phyloP scores from a whole-genome alignment of 1,139 yeast species.

The Lizanozyma gosingica region DNA sequence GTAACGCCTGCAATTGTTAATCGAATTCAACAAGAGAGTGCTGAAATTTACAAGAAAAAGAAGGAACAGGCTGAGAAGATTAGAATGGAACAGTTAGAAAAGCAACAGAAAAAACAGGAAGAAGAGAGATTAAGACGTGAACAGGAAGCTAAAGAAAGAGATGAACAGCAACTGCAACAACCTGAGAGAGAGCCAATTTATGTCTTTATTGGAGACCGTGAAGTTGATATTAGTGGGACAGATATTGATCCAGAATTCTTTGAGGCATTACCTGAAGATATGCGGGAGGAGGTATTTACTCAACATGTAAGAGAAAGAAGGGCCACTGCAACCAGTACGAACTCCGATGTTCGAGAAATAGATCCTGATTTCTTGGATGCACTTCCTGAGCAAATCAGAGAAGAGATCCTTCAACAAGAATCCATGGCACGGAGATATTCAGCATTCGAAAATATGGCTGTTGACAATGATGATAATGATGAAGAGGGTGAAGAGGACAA shows the following conservation, averaged over 20 bases:
- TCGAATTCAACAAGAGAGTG: slow-evolving; percentile 42
- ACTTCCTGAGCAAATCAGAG: slow-evolving; percentile 65
- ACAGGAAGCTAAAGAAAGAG: slow-evolving; percentile 3
- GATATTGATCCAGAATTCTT: slow-evolving; percentile 90
- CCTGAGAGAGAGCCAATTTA: slow-evolving; percentile 37
- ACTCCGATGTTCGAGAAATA: slow-evolving; percentile 44
- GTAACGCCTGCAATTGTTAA: slow-evolving; percentile 46
- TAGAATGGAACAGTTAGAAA: slow-evolving; percentile 21
- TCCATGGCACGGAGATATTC: slow-evolving; percentile 37
- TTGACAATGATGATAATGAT: slow-evolving; percentile 10
- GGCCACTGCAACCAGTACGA: slow-evolving; percentile 41
- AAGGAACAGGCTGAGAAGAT: slow-evolving; percentile 13
- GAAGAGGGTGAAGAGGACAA: slow-evolving; percentile 21
- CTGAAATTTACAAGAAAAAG: slow-evolving; percentile 25
- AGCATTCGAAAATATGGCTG: slow-evolving; percentile 15
- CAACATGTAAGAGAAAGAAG: slow-evolving; percentile 71
- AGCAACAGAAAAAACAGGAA: slow-evolving; percentile 24
- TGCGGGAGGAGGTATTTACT: slow-evolving; percentile 86
- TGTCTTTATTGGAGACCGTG: slow-evolving; percentile 70
- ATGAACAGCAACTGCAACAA: slow-evolving; percentile 5
- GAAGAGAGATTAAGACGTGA: slow-evolving; percentile 23
- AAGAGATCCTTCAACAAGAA: slow-evolving; percentile 68
- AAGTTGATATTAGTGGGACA: slow-evolving; percentile 80
- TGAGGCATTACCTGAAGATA: slow-evolving; percentile 85
- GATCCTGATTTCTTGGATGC: slow-evolving; percentile 81